These are phyloP conservation scores for Cyphellophora europaea DNA, from an alignment of 2,329 filamentous ascomycete species.

Conservation along the genomic window DNA sequence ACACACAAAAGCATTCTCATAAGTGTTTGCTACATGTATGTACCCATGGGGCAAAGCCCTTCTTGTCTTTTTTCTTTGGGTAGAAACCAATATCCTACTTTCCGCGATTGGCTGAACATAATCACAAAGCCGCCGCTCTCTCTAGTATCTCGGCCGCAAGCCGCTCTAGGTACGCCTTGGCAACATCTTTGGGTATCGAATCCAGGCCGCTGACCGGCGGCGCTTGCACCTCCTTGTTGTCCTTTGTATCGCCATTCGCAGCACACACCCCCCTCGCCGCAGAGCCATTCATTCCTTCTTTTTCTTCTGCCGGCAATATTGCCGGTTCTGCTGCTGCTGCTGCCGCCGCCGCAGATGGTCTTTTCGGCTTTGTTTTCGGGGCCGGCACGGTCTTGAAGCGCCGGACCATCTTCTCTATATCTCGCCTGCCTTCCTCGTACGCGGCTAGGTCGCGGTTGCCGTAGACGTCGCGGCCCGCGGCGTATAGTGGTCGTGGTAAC, in stretches of 20 bases:
- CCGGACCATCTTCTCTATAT: conserved; percentile 54
- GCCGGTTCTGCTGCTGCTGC: not conserved
- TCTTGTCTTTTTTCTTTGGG: too few species aligned
- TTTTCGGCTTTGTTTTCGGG: not conserved
- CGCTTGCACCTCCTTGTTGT: not conserved
- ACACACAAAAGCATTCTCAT: too few species aligned
- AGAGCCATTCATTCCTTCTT: not conserved
- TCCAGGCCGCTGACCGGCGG: not conserved
- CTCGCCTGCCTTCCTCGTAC: conserved; percentile 71
- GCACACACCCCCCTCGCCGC: too few species aligned
- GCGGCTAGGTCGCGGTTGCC: conserved; percentile 77
- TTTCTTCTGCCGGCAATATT: not conserved
- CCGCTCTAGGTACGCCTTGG: conserved; percentile 66
- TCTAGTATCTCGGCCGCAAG: conserved; percentile 58
- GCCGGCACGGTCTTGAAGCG: conserved; percentile 42
- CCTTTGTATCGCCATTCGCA: not conserved
- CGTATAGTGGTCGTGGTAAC: conserved; percentile 53
- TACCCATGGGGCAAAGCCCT: too few species aligned
- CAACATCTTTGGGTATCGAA: conserved; percentile 54
- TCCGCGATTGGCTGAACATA: too few species aligned
- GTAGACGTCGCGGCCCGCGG: conserved; percentile 71
- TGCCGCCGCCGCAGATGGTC: not conserved
- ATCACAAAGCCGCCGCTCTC: conserved; percentile 15
- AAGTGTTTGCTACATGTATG: too few species aligned
- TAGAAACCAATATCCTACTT: too few species aligned